Evolutionary conservation across 345 rosid genomes (phyloP), one percentile per base, ranked within the genome.

Genomic region (Boechera retrofracta): DNA sequence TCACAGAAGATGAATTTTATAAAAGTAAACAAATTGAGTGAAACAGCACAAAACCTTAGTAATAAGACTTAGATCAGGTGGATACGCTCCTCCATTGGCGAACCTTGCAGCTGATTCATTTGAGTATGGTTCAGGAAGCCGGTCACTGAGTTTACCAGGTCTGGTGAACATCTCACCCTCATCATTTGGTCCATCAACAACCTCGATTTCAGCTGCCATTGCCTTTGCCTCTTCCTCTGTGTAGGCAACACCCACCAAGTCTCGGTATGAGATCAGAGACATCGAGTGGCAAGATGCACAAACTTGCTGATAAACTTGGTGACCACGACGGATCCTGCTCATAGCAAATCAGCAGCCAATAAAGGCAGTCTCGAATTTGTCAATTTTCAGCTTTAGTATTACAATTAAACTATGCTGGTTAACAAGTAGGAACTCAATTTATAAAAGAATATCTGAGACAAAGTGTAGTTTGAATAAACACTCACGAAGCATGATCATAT

Each of bases 41-140:
- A 77, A 39, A 35, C 16, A 73, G 39, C 31, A 61, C 13, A 1
- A 58, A 42, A 95, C 98, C 87, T 95, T 89, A 26, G 98, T 92
- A 52, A 92, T 80, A 74, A 95, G 98, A 89, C 98, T 92, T 33
- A 91, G 78, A 86, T 91, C 99, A 66, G 99, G 98, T 71, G 99
- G 99, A 91, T 95, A 92, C 15, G 99, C 99, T 80, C 99, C 99
- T 84, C 99, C 99, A 87, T 95, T 95, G 61, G 99, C 99, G 71
- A 95, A 95, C 85, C 97, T 92, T 72, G 99, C 99, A 12, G 98
- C 99, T 82, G 81, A 80, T 74, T 95, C 99, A 80, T 95, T 95
- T 1, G 91, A 33, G 80, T 92, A 94, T 65, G 98, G 98, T 81
- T 90, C 76, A 65, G 98, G 96, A 72, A 92, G 87, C 54, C 95